Base-by-base conservation (phyloP, 345 rosid species). In the Gossypium anomalum region DNA sequence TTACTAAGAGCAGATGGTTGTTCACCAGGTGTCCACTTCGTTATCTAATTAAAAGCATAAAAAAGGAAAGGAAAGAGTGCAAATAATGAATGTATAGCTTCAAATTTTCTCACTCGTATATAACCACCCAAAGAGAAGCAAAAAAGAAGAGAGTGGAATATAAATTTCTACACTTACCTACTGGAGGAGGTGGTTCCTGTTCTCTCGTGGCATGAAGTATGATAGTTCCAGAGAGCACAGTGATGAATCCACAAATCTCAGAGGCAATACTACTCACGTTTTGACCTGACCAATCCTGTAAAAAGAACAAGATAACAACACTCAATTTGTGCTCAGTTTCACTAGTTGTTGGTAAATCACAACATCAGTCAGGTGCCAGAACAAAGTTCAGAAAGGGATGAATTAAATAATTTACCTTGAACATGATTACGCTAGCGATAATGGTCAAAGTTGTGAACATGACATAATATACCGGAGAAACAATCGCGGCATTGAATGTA, bases 381-480 rank as follows among this genome's bases (percentile, higher is more conserved):
- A 77, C 77, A 43, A 49, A 62, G 73, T 44, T 60, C 19, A 38
- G n/a, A 44, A 16, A 23, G 51, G 51, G 60, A 73, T 11, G 68
- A 45, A 34, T 44, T 41, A 73, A 67, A 55, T 63, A 27, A 11
- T 57, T 79, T 76, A 89, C 97, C 98, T 91, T 92, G 76, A 91
- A 94, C 96, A 94, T 92, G 48, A 92, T 91, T 6, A 84, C 89
- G 76, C 95, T 90, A 15, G 97, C 97, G 77, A 87, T 79, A 64
- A 92, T 89, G 22, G 97, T 89, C 73, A 92, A 89, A 22, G 97
- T 91, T 53, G 97, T 91, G 82, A 94, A 92, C 97, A 94, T 87
- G 51, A 94, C 98, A 59, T 92, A 94, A 70, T 92, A 92, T 56
- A 94, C 95, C 4, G 98, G 97, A 79, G 97, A 94, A 66, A 94